phyloP scores from a whole-genome alignment of 2,329 filamentous ascomycete genomes.

The Delphinella strobiligena region DNA sequence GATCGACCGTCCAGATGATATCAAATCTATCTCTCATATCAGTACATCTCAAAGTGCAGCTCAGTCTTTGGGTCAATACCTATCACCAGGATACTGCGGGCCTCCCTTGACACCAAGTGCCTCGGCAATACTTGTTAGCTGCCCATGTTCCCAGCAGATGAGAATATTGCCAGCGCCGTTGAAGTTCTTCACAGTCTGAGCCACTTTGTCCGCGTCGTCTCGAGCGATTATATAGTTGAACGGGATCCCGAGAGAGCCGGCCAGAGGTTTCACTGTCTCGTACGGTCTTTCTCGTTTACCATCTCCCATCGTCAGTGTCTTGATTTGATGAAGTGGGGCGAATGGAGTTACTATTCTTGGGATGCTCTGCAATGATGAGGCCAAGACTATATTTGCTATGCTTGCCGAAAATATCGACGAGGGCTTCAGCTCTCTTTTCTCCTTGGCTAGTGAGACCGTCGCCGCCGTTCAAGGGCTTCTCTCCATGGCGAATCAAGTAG shows the following conservation, averaged over 20 bases:
- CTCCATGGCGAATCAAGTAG: constrained; percentile 53
- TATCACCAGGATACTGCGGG: not conserved
- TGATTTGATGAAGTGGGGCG: constrained; percentile 15
- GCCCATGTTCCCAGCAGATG: constrained; percentile 49
- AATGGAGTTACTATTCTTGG: constrained; percentile 30
- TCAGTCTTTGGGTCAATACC: too few relatives aligned
- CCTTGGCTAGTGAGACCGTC: constrained; percentile 41
- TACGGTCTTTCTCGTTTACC: not conserved
- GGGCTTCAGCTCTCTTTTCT: constrained; percentile 45
- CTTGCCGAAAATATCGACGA: constrained; percentile 44
- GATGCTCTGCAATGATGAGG: constrained; percentile 46
- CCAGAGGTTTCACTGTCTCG: constrained; percentile 43
- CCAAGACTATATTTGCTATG: constrained; percentile 43
- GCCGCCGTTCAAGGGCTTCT: constrained; percentile 40
- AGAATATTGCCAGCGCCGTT: constrained; percentile 43
- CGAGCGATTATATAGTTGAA: constrained; percentile 46
- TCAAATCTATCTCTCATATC: not conserved
- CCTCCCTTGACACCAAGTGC: not conserved
- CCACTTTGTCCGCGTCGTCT: constrained; percentile 44
- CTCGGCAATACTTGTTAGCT: not conserved
- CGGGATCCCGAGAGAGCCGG: constrained; percentile 41
- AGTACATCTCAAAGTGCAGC: too few relatives aligned
- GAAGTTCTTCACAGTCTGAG: constrained; percentile 37
- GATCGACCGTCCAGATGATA: not conserved
- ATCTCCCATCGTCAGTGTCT: constrained; percentile 22